Evolutionary conservation across 2,329 filamentous ascomycete species (phyloP).

Genomic region (Massarina eburnea): DNA sequence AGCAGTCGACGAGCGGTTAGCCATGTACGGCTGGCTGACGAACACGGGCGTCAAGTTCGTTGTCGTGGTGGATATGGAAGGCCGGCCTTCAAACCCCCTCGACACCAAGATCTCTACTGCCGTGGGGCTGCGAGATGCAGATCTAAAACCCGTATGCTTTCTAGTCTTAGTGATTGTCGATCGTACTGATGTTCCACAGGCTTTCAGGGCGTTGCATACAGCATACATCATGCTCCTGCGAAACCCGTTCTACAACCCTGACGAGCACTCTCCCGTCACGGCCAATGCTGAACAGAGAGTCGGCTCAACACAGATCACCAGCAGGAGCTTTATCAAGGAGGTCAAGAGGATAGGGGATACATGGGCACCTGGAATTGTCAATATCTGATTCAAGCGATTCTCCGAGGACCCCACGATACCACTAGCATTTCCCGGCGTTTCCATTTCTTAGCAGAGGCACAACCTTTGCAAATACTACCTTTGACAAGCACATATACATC

Average conservation of each 20-base stretch:
- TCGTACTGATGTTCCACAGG: conserved; percentile 46
- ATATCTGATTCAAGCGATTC: conserved; percentile 46
- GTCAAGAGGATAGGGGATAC: conserved; percentile 81
- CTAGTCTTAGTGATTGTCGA: neutral
- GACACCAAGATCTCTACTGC: conserved; percentile 47
- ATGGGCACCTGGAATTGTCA: conserved; percentile 75
- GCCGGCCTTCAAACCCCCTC: conserved; percentile 53
- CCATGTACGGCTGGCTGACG: conserved; percentile 93
- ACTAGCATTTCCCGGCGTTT: conserved; percentile 33
- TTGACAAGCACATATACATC: neutral
- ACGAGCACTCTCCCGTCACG: conserved; percentile 70
- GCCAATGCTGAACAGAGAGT: conserved; percentile 49
- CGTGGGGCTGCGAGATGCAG: conserved; percentile 77
- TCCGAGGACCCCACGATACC: neutral
- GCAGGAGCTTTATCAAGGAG: conserved; percentile 76
- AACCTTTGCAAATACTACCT: neutral
- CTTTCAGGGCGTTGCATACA: conserved; percentile 89
- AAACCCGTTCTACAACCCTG: conserved; percentile 93
- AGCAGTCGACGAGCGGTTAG: conserved; percentile 88
- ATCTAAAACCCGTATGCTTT: conserved; percentile 73
- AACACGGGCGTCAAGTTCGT: conserved; percentile 93
- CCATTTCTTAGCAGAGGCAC: neutral
- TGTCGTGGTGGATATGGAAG: conserved; percentile 87
- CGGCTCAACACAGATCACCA: conserved; percentile 70
- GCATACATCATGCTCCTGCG: conserved; percentile 86